phyloP scores from a whole-genome alignment of 768 basidiomycete genomes.

The Artomyces pyxidatus region DNA sequence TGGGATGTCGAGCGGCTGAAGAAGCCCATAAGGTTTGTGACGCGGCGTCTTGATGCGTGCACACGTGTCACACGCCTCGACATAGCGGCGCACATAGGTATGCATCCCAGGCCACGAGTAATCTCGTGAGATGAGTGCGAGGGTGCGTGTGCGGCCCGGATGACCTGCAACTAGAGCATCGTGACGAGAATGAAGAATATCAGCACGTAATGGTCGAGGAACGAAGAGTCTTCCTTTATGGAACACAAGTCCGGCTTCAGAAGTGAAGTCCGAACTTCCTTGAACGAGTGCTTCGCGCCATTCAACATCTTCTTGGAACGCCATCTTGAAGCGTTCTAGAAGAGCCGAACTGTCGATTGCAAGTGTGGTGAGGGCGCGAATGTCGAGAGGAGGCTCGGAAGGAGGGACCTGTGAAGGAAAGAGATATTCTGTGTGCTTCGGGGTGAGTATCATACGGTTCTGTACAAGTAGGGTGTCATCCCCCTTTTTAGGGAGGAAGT shows the following conservation, averaged over 20 bases:
- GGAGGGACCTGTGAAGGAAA: background rate
- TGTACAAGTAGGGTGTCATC: constrained; percentile 12
- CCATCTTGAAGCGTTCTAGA: constrained; percentile 16
- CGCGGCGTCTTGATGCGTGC: constrained; percentile 20
- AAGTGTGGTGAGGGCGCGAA: constrained; percentile 15
- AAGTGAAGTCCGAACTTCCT: constrained; percentile 11
- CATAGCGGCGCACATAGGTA: constrained; percentile 23
- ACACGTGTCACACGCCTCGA: constrained; percentile 24
- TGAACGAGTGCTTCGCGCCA: constrained; percentile 15
- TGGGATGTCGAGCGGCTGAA: constrained; percentile 26
- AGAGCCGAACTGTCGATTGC: constrained; percentile 16
- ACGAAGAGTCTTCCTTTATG: constrained; percentile 24
- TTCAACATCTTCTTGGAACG: constrained; percentile 6
- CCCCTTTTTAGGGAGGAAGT: constrained; percentile 19
- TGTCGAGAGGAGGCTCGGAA: background rate
- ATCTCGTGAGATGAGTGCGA: constrained; percentile 24
- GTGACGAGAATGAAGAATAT: constrained; percentile 27
- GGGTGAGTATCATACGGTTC: constrained; percentile 8
- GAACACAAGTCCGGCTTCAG: constrained; percentile 15
- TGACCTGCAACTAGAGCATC: constrained; percentile 33
- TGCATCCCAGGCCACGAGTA: constrained; percentile 33
- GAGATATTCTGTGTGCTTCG: constrained; percentile 4
- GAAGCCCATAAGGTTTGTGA: constrained; percentile 21
- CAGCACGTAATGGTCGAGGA: constrained; percentile 23
- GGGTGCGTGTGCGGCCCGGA: constrained; percentile 29